Conservation (phyloP, 176 grass and related monocot species). For the Aegilops speltoides region DNA sequence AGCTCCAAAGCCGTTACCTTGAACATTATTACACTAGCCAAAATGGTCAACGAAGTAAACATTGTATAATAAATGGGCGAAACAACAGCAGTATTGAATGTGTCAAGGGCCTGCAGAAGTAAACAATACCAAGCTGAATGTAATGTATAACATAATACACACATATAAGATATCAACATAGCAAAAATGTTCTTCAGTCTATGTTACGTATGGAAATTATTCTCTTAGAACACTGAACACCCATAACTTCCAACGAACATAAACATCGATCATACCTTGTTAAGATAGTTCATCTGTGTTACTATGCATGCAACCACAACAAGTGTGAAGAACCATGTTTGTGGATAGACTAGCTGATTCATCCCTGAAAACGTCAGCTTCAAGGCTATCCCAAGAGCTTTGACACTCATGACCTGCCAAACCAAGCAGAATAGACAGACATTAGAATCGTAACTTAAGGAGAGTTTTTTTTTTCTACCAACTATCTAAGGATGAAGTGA, state of each 20-base stretch:
- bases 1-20: conserved; percentile 50
- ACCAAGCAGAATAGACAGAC: conserved; percentile 17
- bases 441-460: not conserved
- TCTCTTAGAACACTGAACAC: not conserved
- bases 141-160: conserved; percentile 1
- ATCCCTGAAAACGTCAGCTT: conserved; percentile 97
- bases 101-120: conserved; percentile 70
- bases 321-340: conserved; percentile 89
- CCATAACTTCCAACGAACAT: not conserved
- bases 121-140: conserved; percentile 16
- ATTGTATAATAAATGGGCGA: conserved; percentile 83
- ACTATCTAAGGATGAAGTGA: not conserved
- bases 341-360: conserved; percentile 91
- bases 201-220: not conserved
- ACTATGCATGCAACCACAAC: conserved; percentile 76
- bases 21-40: conserved; percentile 89
- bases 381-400: conserved; percentile 95
- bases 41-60: conserved; percentile 84
- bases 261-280: conserved; percentile 66
- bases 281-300: conserved; percentile 98
- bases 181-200: not conserved
- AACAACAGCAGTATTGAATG: conserved; percentile 81
- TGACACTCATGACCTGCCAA: conserved; percentile 94
- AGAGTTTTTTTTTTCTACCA: not conserved
- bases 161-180: not conserved